A percentile compares a stretch with the other conserved stretches of the same genome.
Conservation (phyloP, 371 early-diverging fungal species). For the Mucor racemosus region DNA sequence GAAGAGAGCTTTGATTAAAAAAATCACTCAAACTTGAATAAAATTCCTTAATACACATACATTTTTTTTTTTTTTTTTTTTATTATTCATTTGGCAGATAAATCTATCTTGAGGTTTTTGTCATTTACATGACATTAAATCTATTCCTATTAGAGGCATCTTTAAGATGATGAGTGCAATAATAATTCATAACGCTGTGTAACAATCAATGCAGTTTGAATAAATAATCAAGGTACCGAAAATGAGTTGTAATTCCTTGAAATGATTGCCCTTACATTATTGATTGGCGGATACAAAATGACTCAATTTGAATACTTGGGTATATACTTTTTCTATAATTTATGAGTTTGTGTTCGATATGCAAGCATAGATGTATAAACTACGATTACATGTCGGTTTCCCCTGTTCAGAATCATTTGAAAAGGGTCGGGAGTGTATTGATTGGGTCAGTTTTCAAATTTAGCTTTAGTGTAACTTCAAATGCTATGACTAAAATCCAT, state of each 20-base stretch:
- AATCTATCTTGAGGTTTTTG: too few relatives aligned
- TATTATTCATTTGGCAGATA: too few relatives aligned
- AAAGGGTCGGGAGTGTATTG: too few relatives aligned
- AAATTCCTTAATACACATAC: neutral
- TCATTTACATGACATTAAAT: neutral
- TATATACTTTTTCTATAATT: too few relatives aligned
- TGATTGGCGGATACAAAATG: neutral
- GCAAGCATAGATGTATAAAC: too few relatives aligned
- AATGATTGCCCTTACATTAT: neutral
- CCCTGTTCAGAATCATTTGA: too few relatives aligned
- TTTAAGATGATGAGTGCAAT: neutral
- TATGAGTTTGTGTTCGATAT: neutral
- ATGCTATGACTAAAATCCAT: neutral
- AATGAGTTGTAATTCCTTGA: neutral
- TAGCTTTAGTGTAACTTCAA: neutral
- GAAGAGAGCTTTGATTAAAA: slow-evolving; percentile 82
- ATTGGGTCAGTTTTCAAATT: neutral
- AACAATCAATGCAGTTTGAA: neutral
- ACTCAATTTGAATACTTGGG: neutral
- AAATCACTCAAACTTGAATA: slow-evolving; percentile 48
- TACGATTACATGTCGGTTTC: too few relatives aligned
- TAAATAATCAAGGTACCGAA: neutral
- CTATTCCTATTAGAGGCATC: neutral
- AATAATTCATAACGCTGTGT: neutral
- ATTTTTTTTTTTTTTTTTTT: too few relatives aligned